Percentiles rank a stretch among this genome's conserved stretches.
Evolutionary conservation across 169 alveolate species (phyloP).

Genomic region (Cryptosporidium ryanae): DNA sequence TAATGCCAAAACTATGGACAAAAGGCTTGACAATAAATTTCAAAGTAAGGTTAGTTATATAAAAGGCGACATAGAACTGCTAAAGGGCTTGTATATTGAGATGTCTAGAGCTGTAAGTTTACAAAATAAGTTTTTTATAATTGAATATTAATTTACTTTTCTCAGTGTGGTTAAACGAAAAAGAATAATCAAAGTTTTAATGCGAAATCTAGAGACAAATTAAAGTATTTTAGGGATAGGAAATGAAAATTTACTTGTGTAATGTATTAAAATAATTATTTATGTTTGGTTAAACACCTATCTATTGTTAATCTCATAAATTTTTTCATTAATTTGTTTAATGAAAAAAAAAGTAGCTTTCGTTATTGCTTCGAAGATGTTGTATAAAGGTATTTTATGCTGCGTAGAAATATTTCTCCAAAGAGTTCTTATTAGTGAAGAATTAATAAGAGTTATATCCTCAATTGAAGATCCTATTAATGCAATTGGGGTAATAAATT

Average conservation of each 20-base stretch:
- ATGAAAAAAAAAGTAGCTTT: slow-evolving; percentile 67
- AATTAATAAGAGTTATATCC: slow-evolving; percentile 27
- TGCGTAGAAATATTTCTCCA: slow-evolving; percentile 40
- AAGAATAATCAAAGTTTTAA: too few species aligned
- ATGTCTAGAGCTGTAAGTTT: slow-evolving; percentile 23
- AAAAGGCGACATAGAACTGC: neutral
- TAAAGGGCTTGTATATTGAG: neutral
- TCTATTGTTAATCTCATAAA: slow-evolving; percentile 34
- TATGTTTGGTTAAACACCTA: neutral
- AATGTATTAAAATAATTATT: neutral
- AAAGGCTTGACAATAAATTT: slow-evolving; percentile 18
- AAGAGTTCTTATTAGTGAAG: slow-evolving; percentile 33
- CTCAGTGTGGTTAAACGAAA: slow-evolving; percentile 1
- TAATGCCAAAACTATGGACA: neutral
- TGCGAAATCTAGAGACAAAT: too few species aligned
- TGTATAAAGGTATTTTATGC: slow-evolving; percentile 32
- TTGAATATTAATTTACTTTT: neutral
- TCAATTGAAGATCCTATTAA: slow-evolving; percentile 48
- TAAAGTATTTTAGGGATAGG: too few species aligned
- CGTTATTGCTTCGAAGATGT: slow-evolving; percentile 36
- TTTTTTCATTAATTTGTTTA: slow-evolving; percentile 54
- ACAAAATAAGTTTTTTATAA: neutral
- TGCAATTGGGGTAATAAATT: slow-evolving; percentile 60
- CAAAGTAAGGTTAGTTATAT: slow-evolving; percentile 17
- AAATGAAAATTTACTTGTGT: too few species aligned